These are phyloP conservation scores for Picea sitchensis DNA, from an alignment of 75 land plant genomes.

Conservation along the genomic window DNA sequence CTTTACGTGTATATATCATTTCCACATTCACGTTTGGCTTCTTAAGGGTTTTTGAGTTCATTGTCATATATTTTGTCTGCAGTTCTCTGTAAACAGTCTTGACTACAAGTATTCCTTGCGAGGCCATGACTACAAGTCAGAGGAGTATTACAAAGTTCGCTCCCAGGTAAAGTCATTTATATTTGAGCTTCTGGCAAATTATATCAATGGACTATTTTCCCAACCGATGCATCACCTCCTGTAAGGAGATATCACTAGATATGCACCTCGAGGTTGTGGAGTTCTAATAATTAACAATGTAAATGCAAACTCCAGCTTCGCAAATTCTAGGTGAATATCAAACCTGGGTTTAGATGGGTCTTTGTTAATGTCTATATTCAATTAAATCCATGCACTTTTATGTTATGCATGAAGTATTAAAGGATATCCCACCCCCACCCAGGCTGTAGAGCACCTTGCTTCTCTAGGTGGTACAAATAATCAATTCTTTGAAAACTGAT, in stretches of 20 bases:
- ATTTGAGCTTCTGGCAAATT: neutral
- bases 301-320: too few relatives aligned
- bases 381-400: too few relatives aligned
- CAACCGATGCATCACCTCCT: neutral
- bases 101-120: slow-evolving; percentile 46
- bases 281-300: too few relatives aligned
- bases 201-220: neutral
- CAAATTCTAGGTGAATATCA: too few relatives aligned
- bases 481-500: too few relatives aligned
- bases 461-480: too few relatives aligned
- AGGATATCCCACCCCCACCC: too few relatives aligned
- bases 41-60: neutral
- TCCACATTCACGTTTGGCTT: neutral
- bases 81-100: slow-evolving; percentile 41
- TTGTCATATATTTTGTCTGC: neutral
- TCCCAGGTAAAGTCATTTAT: slow-evolving; percentile 26
- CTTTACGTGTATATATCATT: neutral
- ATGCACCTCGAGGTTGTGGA: neutral
- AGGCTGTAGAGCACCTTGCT: too few relatives aligned
- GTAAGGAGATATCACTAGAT: neutral
- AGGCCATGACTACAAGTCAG: slow-evolving; percentile 27
- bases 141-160: slow-evolving; percentile 27
- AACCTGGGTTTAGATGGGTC: too few relatives aligned
- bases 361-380: too few relatives aligned
- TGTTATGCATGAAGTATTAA: too few relatives aligned